Conservation (phyloP, 2,329 filamentous ascomycete species). For the Trichoderma sp. region DNA sequence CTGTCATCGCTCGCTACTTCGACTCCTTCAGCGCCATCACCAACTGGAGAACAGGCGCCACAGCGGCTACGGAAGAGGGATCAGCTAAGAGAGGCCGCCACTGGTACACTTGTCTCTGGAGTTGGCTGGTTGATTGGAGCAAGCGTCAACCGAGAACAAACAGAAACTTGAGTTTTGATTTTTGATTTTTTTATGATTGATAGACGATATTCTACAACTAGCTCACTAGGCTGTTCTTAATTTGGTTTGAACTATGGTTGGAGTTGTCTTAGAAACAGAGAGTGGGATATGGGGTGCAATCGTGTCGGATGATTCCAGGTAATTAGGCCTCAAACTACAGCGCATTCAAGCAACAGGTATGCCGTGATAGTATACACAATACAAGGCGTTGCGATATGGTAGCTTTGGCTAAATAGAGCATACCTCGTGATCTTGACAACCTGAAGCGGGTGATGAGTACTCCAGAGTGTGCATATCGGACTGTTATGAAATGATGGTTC, state of each 20-base stretch:
- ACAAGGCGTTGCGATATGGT: not conserved
- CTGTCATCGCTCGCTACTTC: conserved; percentile 39
- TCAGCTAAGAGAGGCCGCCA: conserved; percentile 64
- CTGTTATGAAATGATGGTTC: not conserved
- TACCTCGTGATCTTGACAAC: not conserved
- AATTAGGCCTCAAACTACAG: not conserved
- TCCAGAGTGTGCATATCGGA: not conserved
- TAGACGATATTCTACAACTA: not conserved
- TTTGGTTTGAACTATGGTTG: not conserved
- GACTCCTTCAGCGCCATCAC: not conserved
- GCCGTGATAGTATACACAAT: not conserved
- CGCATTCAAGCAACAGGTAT: not conserved
- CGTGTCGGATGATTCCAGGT: not conserved
- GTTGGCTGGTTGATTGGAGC: conserved; percentile 68
- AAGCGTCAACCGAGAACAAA: conserved; percentile 30
- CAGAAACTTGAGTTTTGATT: not conserved
- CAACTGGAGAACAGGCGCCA: conserved; percentile 29
- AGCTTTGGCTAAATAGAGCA: not conserved
- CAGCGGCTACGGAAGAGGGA: conserved; percentile 66
- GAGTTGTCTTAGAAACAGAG: not conserved
- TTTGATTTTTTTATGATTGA: not conserved
- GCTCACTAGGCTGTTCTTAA: not conserved
- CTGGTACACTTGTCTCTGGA: conserved; percentile 64
- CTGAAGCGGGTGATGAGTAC: not conserved
- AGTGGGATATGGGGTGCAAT: not conserved